These are phyloP conservation scores for Yamadazyma nakazawae DNA, from an alignment of 805 yeast species.

Conservation along the genomic window DNA sequence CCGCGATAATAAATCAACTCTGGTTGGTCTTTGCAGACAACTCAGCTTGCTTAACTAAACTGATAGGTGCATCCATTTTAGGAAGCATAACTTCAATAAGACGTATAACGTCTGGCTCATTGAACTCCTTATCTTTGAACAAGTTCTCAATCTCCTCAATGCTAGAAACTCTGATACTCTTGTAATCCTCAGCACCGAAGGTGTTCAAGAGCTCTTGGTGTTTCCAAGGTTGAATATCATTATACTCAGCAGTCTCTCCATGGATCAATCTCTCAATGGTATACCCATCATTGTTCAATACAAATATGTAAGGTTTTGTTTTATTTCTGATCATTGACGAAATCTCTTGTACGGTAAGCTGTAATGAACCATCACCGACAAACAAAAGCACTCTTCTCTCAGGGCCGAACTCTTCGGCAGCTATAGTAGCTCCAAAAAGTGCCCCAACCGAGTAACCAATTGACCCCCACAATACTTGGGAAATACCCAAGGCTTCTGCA, in stretches of 20 bases:
- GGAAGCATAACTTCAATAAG: slow-evolving; percentile 36
- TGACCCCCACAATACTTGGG: slow-evolving; percentile 36
- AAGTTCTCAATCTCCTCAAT: slow-evolving; percentile 24
- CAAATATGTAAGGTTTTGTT: slow-evolving; percentile 35
- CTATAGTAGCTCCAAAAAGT: slow-evolving; percentile 31
- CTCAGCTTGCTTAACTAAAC: slow-evolving; percentile 35
- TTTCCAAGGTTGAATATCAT: slow-evolving; percentile 40
- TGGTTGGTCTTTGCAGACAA: slow-evolving; percentile 26
- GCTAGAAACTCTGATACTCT: slow-evolving; percentile 23
- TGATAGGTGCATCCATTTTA: slow-evolving; percentile 36
- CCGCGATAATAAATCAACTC: slow-evolving; percentile 1
- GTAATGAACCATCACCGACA: slow-evolving; percentile 43
- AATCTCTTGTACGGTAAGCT: slow-evolving; percentile 40
- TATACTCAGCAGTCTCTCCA: slow-evolving; percentile 34
- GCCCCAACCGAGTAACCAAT: slow-evolving; percentile 37
- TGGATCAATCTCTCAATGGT: slow-evolving; percentile 41
- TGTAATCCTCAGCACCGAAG: slow-evolving; percentile 29
- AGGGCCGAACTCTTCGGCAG: slow-evolving; percentile 32
- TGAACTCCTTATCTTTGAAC: slow-evolving; percentile 26
- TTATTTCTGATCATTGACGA: slow-evolving; percentile 36
- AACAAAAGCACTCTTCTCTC: slow-evolving; percentile 34
- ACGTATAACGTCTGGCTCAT: slow-evolving; percentile 29
- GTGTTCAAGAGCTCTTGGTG: slow-evolving; percentile 30
- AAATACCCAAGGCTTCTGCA: slow-evolving; percentile 27
- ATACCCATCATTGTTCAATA: slow-evolving; percentile 39